A percentile compares a stretch with the other conserved stretches of the same genome.
Evolutionary conservation across 2,329 filamentous ascomycete species (phyloP).

Genomic region (Keithomyces neogunnii): DNA sequence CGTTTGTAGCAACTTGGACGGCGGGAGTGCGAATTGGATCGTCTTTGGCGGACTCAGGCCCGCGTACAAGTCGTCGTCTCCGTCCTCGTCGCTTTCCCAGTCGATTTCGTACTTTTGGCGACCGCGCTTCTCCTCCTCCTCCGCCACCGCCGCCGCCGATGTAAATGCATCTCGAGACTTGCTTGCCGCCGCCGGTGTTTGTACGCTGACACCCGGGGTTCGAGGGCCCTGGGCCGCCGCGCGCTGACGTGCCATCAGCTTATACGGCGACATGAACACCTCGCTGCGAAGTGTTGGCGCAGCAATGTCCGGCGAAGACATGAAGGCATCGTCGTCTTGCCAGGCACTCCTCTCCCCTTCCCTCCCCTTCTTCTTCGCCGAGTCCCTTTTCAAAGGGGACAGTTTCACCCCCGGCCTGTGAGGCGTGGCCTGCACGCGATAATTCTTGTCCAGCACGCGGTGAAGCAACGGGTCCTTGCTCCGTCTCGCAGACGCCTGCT

Average conservation of each 20-base stretch:
- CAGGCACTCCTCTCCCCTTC: slow-evolving; percentile 32
- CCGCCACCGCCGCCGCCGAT: slow-evolving; percentile 11
- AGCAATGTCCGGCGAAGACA: slow-evolving; percentile 69
- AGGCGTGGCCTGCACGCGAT: slow-evolving; percentile 86
- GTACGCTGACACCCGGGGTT: slow-evolving; percentile 78
- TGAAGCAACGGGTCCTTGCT: slow-evolving; percentile 74
- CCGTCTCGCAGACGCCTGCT: slow-evolving; percentile 19
- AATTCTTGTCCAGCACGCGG: slow-evolving; percentile 89
- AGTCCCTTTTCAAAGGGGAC: slow-evolving; percentile 33
- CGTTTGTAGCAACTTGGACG: slow-evolving; percentile 70
- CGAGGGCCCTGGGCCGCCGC: slow-evolving; percentile 42
- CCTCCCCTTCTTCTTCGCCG: slow-evolving; percentile 11
- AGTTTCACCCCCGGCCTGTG: slow-evolving; percentile 45
- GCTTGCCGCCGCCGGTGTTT: slow-evolving; percentile 55
- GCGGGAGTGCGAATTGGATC: slow-evolving; percentile 75
- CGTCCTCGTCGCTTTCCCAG: slow-evolving; percentile 71
- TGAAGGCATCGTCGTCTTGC: slow-evolving; percentile 44
- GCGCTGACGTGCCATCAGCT: slow-evolving; percentile 34
- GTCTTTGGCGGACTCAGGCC: slow-evolving; percentile 90
- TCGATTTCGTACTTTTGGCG: slow-evolving; percentile 46
- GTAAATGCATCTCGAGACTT: slow-evolving; percentile 43
- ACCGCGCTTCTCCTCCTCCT: slow-evolving; percentile 10
- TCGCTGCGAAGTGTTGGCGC: slow-evolving; percentile 78
- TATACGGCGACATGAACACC: slow-evolving; percentile 70
- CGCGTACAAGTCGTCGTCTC: slow-evolving; percentile 51